Evolutionary conservation across 164 flowering plant genomes (phyloP).

Genomic region (Sedum album): DNA sequence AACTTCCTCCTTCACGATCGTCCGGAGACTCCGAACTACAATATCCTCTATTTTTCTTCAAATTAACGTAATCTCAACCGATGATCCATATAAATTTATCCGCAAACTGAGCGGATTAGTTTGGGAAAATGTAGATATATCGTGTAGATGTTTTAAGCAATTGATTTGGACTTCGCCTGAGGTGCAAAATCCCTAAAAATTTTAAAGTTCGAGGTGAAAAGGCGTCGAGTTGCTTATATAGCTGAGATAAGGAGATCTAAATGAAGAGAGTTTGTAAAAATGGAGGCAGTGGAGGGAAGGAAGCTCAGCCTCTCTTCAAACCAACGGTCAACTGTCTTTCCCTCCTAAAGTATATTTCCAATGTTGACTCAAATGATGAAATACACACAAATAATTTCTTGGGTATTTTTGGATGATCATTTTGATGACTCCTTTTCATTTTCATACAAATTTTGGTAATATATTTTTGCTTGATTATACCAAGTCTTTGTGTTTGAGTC

Average conservation of each 20-base stretch:
- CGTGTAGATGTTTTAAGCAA: neutral
- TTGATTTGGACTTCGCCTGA: neutral
- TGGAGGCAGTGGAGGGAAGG: slow-evolving; percentile 22
- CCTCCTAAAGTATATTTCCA: neutral
- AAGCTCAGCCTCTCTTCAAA: slow-evolving; percentile 21
- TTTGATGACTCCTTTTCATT: too few relatives aligned
- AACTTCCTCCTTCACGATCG: neutral
- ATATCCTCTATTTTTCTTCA: neutral
- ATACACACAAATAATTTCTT: too few relatives aligned
- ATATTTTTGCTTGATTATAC: neutral
- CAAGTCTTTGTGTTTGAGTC: neutral
- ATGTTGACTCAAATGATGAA: neutral
- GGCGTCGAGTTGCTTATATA: neutral
- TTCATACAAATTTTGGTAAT: too few relatives aligned
- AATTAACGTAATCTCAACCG: neutral
- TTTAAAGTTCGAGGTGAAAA: neutral
- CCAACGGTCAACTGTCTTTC: slow-evolving; percentile 10
- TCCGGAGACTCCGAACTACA: too few relatives aligned
- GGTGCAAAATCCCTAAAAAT: neutral
- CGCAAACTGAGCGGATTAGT: neutral
- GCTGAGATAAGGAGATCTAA: slow-evolving; percentile 3
- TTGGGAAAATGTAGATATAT: neutral
- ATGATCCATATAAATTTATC: neutral
- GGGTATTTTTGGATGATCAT: too few relatives aligned
- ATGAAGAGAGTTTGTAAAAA: slow-evolving; percentile 7